Conservation (phyloP, 371 early-diverging fungal genomes). For the Mortierella sp. region DNA sequence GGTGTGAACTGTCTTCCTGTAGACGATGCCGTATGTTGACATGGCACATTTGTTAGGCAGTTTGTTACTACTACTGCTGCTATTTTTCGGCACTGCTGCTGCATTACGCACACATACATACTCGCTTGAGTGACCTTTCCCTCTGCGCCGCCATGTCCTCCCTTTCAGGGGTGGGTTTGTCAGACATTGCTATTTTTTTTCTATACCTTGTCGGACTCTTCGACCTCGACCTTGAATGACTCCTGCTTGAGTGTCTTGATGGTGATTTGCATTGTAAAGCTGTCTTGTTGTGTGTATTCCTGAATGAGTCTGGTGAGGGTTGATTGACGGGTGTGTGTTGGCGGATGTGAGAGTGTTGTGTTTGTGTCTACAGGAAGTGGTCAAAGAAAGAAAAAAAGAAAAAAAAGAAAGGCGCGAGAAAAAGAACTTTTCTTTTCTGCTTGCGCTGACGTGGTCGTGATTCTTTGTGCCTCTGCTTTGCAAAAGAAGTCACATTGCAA, state of each 20-base stretch:
- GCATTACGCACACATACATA: not conserved
- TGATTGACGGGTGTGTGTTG: not conserved
- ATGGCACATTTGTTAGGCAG: too few relatives aligned
- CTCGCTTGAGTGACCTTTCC: not conserved
- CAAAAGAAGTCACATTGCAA: not conserved
- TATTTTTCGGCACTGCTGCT: not conserved
- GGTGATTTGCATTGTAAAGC: conserved; percentile 81
- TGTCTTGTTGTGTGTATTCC: conserved; percentile 12
- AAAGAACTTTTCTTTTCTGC: too few relatives aligned
- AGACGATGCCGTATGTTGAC: not conserved
- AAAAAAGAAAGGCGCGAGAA: not conserved
- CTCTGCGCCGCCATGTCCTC: conserved; percentile 7
- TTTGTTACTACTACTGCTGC: not conserved
- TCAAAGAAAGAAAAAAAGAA: not conserved
- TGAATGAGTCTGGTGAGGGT: conserved; percentile 6
- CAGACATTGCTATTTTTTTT: not conserved
- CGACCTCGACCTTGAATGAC: conserved; percentile 85
- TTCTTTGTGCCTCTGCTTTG: not conserved
- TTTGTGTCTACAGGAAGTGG: not conserved
- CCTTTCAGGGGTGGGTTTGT: not conserved
- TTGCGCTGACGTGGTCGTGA: conserved; percentile 10
- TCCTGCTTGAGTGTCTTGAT: conserved; percentile 93
- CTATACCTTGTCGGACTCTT: conserved; percentile 76
- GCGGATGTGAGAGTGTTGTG: not conserved
- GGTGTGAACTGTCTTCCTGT: not conserved